These are phyloP conservation scores for Venturia asperata DNA, from an alignment of 2,329 filamentous ascomycete species.

Conservation along the genomic window DNA sequence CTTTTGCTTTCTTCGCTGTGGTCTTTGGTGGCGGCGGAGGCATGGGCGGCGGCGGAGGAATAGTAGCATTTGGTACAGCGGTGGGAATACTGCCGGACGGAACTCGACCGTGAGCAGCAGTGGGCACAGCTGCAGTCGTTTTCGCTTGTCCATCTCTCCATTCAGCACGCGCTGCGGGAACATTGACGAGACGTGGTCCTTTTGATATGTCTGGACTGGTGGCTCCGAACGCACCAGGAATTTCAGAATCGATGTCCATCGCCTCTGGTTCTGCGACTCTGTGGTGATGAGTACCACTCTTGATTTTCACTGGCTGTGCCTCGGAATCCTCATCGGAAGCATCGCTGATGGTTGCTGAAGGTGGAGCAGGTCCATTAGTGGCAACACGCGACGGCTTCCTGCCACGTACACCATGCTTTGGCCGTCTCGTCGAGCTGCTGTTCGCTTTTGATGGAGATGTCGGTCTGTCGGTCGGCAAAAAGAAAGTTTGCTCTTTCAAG, in stretches of 20 bases:
- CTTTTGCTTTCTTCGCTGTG: constrained; percentile 11
- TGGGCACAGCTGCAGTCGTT: background rate
- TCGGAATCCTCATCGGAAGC: constrained; percentile 13
- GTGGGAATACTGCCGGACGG: background rate
- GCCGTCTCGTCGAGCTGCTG: constrained; percentile 1
- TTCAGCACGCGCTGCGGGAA: constrained; percentile 13
- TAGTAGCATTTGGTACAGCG: constrained; percentile 16
- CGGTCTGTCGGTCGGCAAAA: constrained; percentile 11
- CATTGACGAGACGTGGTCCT: constrained; percentile 14
- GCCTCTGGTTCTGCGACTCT: constrained; percentile 14
- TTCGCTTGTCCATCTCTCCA: constrained; percentile 12
- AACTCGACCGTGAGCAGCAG: background rate
- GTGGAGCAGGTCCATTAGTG: background rate
- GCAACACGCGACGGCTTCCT: constrained; percentile 12
- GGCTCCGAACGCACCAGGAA: constrained; percentile 1
- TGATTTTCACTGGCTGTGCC: background rate
- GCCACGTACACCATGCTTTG: background rate
- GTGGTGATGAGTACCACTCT: background rate
- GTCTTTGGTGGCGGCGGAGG: constrained; percentile 16
- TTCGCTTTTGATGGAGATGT: constrained; percentile 14
- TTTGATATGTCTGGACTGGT: background rate
- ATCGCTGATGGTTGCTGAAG: background rate
- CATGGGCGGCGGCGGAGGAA: constrained; percentile 3
- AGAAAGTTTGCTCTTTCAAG: constrained; percentile 16
- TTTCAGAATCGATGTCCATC: constrained; percentile 20